Conservation (phyloP, 768 basidiomycete genomes). For the Roridomyces roridus region DNA sequence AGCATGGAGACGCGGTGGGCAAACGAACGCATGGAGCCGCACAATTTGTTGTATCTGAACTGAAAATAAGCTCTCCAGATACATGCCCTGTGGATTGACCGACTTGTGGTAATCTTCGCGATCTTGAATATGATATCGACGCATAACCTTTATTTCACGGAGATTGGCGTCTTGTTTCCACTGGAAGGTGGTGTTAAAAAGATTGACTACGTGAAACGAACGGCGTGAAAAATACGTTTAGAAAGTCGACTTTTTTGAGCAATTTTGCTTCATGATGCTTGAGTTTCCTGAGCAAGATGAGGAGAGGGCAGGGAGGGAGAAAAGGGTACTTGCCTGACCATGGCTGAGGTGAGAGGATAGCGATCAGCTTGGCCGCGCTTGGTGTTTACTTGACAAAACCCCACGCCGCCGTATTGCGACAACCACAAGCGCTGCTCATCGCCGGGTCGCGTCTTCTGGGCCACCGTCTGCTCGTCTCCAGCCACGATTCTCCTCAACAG, state of each 20-base stretch:
- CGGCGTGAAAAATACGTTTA: constrained; percentile 63
- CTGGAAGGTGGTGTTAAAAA: constrained; percentile 44
- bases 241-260: constrained; percentile 96
- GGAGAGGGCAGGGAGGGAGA: too few relatives aligned
- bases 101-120: constrained; percentile 94
- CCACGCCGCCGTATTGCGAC: constrained; percentile 20
- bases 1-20: constrained; percentile 89
- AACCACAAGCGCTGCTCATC: not conserved
- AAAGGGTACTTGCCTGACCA: not conserved
- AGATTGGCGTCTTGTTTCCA: constrained; percentile 96
- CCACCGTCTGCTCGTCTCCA: not conserved
- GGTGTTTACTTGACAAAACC: constrained; percentile 18
- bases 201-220: not conserved
- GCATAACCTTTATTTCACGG: constrained; percentile 93
- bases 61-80: not conserved
- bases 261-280: constrained; percentile 97
- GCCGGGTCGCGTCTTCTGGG: not conserved
- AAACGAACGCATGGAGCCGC: constrained; percentile 83
- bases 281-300: constrained; percentile 81
- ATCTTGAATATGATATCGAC: constrained; percentile 94
- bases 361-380: constrained; percentile 6
- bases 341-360: constrained; percentile 6
- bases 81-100: constrained; percentile 15
- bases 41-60: constrained; percentile 90
- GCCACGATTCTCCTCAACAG: not conserved